phyloP scores from a whole-genome alignment of 176 grass and related monocot species.

The Eremochloa ophiuroides region DNA sequence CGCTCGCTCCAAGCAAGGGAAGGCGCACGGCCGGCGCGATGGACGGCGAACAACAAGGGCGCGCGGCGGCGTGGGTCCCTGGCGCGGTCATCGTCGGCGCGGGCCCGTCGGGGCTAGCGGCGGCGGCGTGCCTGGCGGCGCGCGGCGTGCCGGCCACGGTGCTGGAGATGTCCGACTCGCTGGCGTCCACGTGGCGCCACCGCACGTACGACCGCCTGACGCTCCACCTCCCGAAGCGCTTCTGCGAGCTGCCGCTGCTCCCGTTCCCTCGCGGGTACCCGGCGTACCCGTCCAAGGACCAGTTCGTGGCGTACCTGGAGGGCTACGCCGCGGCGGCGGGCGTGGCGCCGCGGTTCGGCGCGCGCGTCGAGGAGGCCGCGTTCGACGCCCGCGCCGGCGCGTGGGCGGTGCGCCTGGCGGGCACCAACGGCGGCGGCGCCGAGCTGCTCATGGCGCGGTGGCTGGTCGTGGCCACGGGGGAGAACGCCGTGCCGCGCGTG shows the following conservation, averaged over 20 bases:
- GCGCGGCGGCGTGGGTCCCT: slow-evolving; percentile 30
- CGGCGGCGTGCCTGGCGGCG: slow-evolving; percentile 68
- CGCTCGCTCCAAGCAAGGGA: background rate
- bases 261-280: slow-evolving; percentile 69
- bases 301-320: slow-evolving; percentile 89
- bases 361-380: slow-evolving; percentile 51
- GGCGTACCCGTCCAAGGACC: slow-evolving; percentile 75
- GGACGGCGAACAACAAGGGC: slow-evolving; percentile 17
- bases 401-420: slow-evolving; percentile 51
- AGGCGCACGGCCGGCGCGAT: background rate
- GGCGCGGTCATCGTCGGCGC: slow-evolving; percentile 81
- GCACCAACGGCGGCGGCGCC: background rate
- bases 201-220: slow-evolving; percentile 86
- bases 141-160: slow-evolving; percentile 63
- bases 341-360: slow-evolving; percentile 58
- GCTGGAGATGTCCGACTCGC: slow-evolving; percentile 73
- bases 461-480: slow-evolving; percentile 88
- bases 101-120: slow-evolving; percentile 82
- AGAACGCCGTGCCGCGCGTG: slow-evolving; percentile 76
- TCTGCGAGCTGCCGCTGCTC: slow-evolving; percentile 86
- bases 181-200: slow-evolving; percentile 88
- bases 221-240: slow-evolving; percentile 90
- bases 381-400: slow-evolving; percentile 43
- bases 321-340: slow-evolving; percentile 49
- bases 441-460: slow-evolving; percentile 58